Base-by-base conservation (phyloP, 1,284 basidiomycete species). In the Marasmius tenuissimus region DNA sequence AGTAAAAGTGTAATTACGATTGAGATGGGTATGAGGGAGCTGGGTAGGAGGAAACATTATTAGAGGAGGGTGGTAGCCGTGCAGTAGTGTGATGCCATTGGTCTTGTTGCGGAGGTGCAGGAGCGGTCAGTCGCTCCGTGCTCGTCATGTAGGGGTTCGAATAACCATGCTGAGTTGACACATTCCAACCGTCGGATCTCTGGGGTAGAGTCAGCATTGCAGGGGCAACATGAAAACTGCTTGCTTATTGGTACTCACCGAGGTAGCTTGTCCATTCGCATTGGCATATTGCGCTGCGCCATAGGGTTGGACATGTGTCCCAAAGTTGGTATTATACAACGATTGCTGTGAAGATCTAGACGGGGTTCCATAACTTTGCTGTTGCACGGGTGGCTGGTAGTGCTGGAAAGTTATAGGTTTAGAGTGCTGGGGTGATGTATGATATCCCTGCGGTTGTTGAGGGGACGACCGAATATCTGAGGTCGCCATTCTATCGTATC, bases 341-440 rank as follows among this genome's bases (percentile, higher is more conserved):
- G 49, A 47, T 51, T 64, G 62, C 8, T 18, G 16, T 45, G 58
- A 50, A 53, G 59, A 45, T 58, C 63, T 66, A 37, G 58, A 42
- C 4, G 53, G 45, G 18, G 35, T 47, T 6, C 38, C 47, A 14
- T 56, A 45, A n/a, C n/a, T 18, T 16, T 52, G 49, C 16, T 60
- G 53, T 45, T 48, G 53, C 8, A 14, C 48, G n/a, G 49, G 55
- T 12, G 82, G 82, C 64, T 83, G 82, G 65, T 84, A 85, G 67
- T 84, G 82, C 22, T 76, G 77, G 67, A 84, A 84, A 1, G 81
- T 75, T n/a, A 67, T 59, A 18, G 59, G 59, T 22, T 64, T 64
- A n/a, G 60, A n/a, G 10, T 39, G 35, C 18, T 27, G 63, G 2
- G 20, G 38, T 14, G 34, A 10, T n/a, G 59, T 35, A 27, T 35